Evolutionary conservation across 495 filamentous ascomycete species (phyloP).

Genomic region (Patellaria atrata): DNA sequence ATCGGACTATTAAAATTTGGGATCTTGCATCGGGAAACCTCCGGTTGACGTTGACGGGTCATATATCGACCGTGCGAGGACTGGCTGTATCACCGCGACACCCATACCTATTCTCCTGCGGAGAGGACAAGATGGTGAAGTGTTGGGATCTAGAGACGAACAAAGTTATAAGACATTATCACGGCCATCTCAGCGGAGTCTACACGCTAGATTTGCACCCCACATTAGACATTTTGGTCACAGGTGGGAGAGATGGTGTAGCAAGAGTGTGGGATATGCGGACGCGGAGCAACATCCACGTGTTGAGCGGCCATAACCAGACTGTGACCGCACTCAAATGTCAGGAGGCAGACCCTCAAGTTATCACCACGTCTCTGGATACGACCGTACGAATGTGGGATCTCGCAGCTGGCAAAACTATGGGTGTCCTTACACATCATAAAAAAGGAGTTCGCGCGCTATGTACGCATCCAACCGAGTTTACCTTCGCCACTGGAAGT

Average conservation of each 20-base stretch:
- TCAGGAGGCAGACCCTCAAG: conserved; percentile 92
- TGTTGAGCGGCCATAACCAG: conserved; percentile 69
- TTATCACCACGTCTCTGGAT: conserved; percentile 84
- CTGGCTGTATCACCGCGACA: conserved; percentile 87
- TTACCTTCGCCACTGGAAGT: conserved; percentile 87
- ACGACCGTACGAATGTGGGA: conserved; percentile 92
- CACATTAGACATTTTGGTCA: conserved; percentile 85
- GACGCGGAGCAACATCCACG: conserved; percentile 87
- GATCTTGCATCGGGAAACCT: conserved; percentile 76
- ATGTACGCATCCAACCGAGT: conserved; percentile 78
- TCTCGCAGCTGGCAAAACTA: conserved; percentile 87
- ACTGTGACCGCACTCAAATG: conserved; percentile 82
- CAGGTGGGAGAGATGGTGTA: conserved; percentile 87
- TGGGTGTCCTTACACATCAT: conserved; percentile 94
- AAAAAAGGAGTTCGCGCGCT: conserved; percentile 92
- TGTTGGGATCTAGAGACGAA: conserved; percentile 99
- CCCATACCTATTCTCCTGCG: conserved; percentile 95
- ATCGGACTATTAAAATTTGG: conserved; percentile 98
- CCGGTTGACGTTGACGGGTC: conserved; percentile 80
- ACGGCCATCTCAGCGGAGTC: conserved; percentile 92
- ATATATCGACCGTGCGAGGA: conserved; percentile 92
- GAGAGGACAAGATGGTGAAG: conserved; percentile 99
- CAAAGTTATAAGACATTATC: conserved; percentile 96
- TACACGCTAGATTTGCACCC: conserved; percentile 87
- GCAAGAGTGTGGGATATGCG: conserved; percentile 98